These are phyloP conservation scores for Pseudoneurospora amorphoporcata DNA, from an alignment of 495 filamentous ascomycete genomes.

Conservation along the genomic window DNA sequence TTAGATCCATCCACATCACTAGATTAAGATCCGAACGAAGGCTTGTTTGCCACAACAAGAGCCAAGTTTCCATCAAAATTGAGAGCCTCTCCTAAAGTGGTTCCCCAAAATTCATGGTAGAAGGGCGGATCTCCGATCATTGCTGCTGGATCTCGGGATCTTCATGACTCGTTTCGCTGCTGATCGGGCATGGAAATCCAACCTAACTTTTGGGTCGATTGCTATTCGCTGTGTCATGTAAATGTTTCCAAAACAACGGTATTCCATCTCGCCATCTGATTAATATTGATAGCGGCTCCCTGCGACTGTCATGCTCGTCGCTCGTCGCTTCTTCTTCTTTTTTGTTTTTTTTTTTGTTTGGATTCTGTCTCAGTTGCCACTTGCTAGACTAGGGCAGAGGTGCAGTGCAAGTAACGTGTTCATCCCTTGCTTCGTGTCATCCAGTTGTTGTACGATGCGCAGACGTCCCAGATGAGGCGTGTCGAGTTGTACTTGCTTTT, in stretches of 20 bases:
- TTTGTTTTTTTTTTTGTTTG: neutral
- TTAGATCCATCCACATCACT: neutral
- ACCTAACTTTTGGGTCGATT: neutral
- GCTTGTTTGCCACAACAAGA: neutral
- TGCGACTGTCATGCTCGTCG: neutral
- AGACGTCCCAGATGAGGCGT: neutral
- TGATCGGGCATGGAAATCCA: neutral
- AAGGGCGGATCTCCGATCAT: neutral
- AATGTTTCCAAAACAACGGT: neutral
- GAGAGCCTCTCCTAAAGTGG: neutral
- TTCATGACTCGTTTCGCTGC: neutral
- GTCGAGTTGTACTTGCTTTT: neutral
- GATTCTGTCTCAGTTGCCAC: neutral
- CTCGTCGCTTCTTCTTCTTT: neutral
- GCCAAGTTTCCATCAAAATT: neutral
- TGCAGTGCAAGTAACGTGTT: neutral
- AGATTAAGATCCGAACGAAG: neutral
- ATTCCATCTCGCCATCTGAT: neutral
- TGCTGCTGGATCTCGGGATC: neutral
- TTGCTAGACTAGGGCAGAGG: too few relatives aligned
- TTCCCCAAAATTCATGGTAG: neutral
- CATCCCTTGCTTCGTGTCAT: neutral
- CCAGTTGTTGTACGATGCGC: neutral
- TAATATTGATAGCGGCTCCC: neutral
- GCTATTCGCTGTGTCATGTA: neutral